Conservation (phyloP, 495 filamentous ascomycete genomes). For the Lophiostoma macrostomum region DNA sequence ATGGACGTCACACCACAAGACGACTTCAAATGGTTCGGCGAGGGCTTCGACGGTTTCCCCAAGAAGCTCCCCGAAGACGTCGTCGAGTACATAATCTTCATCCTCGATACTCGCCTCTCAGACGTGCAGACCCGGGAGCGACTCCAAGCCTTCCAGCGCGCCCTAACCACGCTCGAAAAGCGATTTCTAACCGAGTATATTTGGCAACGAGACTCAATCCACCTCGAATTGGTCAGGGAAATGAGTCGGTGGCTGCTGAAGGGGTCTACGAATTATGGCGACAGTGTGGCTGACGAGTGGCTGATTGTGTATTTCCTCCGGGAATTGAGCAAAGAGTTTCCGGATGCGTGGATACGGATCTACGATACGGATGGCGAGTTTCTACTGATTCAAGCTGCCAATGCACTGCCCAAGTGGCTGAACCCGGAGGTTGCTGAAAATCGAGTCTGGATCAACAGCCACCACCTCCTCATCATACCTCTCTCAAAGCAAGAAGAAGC, state of each 20-base stretch:
- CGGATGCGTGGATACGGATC: constrained; percentile 76
- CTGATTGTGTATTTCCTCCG: constrained; percentile 88
- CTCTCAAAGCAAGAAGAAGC: constrained; percentile 39
- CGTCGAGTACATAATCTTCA: constrained; percentile 79
- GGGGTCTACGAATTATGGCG: constrained; percentile 79
- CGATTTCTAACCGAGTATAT: constrained; percentile 76
- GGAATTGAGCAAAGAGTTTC: constrained; percentile 69
- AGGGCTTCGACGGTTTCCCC: constrained; percentile 62
- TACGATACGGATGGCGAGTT: constrained; percentile 92
- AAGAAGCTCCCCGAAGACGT: constrained; percentile 80
- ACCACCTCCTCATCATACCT: constrained; percentile 73
- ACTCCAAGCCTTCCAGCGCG: constrained; percentile 68
- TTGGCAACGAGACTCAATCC: constrained; percentile 85
- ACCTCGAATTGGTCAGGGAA: constrained; percentile 57
- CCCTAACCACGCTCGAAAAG: constrained; percentile 59
- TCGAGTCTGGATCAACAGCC: constrained; percentile 60
- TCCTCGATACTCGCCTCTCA: constrained; percentile 54
- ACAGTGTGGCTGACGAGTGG: constrained; percentile 97
- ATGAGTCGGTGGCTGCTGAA: constrained; percentile 55
- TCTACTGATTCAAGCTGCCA: constrained; percentile 89
- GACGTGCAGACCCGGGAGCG: constrained; percentile 54
- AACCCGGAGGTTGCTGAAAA: constrained; percentile 88
- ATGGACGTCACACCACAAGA: constrained; percentile 32
- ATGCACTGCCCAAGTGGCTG: constrained; percentile 81
- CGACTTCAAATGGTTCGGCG: constrained; percentile 48